These are phyloP conservation scores for Phoma sp. DNA, from an alignment of 2,329 filamentous ascomycete species.

Conservation along the genomic window DNA sequence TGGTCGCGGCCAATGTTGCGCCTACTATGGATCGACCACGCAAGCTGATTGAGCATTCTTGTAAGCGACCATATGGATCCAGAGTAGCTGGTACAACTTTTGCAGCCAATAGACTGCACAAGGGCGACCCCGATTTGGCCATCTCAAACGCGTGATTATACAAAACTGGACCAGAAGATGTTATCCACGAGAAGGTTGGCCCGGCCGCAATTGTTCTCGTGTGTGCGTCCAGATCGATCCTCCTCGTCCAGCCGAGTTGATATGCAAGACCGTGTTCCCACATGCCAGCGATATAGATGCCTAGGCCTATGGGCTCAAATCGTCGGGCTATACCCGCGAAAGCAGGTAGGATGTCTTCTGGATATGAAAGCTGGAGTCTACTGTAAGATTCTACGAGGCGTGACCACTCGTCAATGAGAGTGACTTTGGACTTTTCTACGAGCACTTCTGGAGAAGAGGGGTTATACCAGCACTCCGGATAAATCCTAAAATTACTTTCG, in stretches of 20 bases:
- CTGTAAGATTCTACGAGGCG: background rate
- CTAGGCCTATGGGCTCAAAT: background rate
- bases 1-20: no score
- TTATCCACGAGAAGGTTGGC: constrained; percentile 3
- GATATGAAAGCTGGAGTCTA: constrained; percentile 1
- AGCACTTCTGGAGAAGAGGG: no score
- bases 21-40: background rate
- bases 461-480: no score
- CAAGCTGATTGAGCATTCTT: background rate
- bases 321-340: constrained; percentile 15
- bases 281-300: constrained; percentile 11
- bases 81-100: no score
- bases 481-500: no score
- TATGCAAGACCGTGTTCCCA: constrained; percentile 3
- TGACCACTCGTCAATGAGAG: background rate
- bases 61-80: background rate
- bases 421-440: no score
- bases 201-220: no score
- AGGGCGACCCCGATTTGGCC: no score
- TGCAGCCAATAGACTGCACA: background rate
- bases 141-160: background rate
- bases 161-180: background rate
- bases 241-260: background rate
- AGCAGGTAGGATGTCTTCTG: constrained; percentile 12
- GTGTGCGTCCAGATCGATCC: no score